Conservation (phyloP, 768 basidiomycete genomes). For the Phanerochaete carnosa region DNA sequence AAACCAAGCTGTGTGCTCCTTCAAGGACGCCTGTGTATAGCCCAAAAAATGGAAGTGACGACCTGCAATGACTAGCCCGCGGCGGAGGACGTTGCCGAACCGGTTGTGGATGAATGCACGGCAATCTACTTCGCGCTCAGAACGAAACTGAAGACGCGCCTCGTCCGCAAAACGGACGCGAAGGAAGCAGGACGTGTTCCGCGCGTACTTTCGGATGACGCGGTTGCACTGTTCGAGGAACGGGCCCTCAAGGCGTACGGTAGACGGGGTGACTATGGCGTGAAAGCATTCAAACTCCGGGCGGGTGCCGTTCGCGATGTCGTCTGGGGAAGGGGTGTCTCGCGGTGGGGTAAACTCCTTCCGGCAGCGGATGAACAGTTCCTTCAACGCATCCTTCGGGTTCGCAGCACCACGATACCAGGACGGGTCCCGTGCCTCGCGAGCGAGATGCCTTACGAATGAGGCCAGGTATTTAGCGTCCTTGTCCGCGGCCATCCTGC, state of each 20-base stretch:
- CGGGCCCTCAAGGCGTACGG: conserved; percentile 73
- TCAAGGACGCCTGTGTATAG: conserved; percentile 18
- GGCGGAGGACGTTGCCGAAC: conserved; percentile 17
- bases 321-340: background rate
- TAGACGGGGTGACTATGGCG: conserved; percentile 72
- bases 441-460: conserved; percentile 7
- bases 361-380: background rate
- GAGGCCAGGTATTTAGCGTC: conserved; percentile 34
- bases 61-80: conserved; percentile 16
- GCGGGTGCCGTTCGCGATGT: background rate
- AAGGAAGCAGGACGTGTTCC: conserved; percentile 62
- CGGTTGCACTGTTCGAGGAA: conserved; percentile 72
- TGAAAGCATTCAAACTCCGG: conserved; percentile 52
- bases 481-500: conserved; percentile 23
- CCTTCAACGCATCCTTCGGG: background rate
- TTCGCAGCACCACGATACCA: background rate
- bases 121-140: conserved; percentile 42
- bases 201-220: conserved; percentile 62
- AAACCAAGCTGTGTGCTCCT: conserved; percentile 21
- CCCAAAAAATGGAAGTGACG: conserved; percentile 20
- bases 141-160: conserved; percentile 43
- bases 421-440: background rate
- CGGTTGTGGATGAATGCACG: conserved; percentile 16
- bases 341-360: background rate
- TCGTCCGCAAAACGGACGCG: conserved; percentile 84